These are phyloP conservation scores for Phytophthora gonapodyides DNA, from an alignment of 352 stramenopile genomes.

Conservation along the genomic window DNA sequence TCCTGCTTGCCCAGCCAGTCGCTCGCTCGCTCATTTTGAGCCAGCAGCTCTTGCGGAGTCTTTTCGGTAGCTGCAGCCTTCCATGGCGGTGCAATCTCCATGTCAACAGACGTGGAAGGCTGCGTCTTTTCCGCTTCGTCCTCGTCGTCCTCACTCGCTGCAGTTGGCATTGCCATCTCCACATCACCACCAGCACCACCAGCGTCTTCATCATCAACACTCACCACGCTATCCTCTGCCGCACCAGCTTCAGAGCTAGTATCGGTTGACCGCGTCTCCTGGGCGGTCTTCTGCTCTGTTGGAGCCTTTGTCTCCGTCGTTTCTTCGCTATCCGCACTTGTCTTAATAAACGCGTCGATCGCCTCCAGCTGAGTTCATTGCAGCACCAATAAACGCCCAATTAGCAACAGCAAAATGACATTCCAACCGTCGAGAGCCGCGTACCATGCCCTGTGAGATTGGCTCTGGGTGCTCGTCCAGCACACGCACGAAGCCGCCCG, in stretches of 20 bases:
- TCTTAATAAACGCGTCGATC: slow-evolving; percentile 45
- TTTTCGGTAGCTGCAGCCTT: slow-evolving; percentile 17
- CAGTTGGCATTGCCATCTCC: not conserved
- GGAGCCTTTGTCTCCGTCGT: slow-evolving; percentile 18
- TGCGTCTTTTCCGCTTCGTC: slow-evolving; percentile 17
- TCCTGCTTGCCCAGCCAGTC: slow-evolving; percentile 26
- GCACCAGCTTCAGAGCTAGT: not conserved
- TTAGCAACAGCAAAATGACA: slow-evolving; percentile 21
- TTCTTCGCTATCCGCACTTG: slow-evolving; percentile 2
- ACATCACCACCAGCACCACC: not conserved
- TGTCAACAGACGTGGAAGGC: not conserved
- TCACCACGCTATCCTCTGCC: not conserved
- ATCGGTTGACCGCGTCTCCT: slow-evolving; percentile 6
- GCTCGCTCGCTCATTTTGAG: slow-evolving; percentile 27
- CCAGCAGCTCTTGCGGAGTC: slow-evolving; percentile 34
- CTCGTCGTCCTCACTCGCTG: not conserved
- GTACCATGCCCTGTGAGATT: slow-evolving; percentile 58
- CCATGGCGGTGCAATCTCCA: slow-evolving; percentile 11
- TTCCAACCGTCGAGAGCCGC: not conserved
- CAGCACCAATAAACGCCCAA: slow-evolving; percentile 7
- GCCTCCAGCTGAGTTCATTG: slow-evolving; percentile 36
- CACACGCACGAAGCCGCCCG: slow-evolving; percentile 62
- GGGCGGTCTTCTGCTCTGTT: not conserved
- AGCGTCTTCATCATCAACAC: not conserved
- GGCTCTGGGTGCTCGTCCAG: slow-evolving; percentile 60